Conservation (phyloP, 768 basidiomycete species). For the Gymnopilus junonius region DNA sequence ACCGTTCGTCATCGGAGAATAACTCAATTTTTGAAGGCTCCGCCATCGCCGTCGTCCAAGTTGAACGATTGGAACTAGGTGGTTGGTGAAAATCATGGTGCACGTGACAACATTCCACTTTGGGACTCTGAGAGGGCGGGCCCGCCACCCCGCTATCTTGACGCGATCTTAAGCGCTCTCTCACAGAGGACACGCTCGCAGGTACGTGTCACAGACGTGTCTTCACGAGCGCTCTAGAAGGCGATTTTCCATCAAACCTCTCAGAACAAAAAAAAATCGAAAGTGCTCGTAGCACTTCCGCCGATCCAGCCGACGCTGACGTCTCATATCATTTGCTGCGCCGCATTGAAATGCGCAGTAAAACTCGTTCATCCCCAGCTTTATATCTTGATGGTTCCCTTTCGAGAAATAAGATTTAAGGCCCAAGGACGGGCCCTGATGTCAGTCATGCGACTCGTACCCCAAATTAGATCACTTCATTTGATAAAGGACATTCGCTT, state of each 20-base stretch:
- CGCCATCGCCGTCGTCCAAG: background rate
- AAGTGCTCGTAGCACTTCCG: background rate
- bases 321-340: background rate
- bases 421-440: background rate
- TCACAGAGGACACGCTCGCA: background rate
- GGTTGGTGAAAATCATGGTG: background rate
- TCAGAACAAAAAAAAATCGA: background rate
- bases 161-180: too few species aligned
- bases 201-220: background rate
- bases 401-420: background rate
- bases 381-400: background rate
- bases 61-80: background rate
- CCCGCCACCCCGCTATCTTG: too few species aligned
- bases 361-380: background rate
- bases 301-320: background rate
- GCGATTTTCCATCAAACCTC: background rate
- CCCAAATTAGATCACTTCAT: background rate
- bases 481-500: background rate
- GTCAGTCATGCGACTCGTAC: background rate
- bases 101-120: background rate
- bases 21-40: slow-evolving; percentile 3
- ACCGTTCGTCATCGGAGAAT: slow-evolving; percentile 30
- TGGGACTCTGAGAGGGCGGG: background rate
- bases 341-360: background rate
- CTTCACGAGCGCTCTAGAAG: background rate